Base-by-base conservation (phyloP, 805 yeast species). In the Clavispora fructus region DNA sequence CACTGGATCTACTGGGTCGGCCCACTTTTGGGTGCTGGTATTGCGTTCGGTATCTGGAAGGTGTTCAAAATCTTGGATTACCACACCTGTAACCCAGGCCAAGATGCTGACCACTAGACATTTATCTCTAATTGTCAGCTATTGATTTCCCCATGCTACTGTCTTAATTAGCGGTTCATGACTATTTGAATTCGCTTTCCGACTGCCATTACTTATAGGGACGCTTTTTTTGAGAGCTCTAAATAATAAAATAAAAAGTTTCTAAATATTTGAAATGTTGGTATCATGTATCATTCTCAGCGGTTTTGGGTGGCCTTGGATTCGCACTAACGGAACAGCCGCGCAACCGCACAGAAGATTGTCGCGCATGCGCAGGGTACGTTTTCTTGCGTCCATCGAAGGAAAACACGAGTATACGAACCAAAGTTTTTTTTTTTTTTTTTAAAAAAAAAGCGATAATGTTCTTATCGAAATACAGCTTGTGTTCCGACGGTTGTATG, bases 1-100 rank as follows among this genome's bases (percentile, higher is more conserved):
- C 89, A 82, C 75, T 88, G 95, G 95, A 87, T 89, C 54, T 88
- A 88, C 77, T 87, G 95, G 94, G 80, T 88, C 47, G 96, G 96
- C 45, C 96, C 96, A 50, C 57, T 82, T 45, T 61, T 85, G 48
- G 96, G 95, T 53, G 37, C 35, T 10, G 40, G 35, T n/a, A 37
- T 43, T 17, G 45, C 45, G 33, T 79, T 76, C 55, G 77, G 76
- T 50, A 73, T 87, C 53, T 86, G 87, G 85, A 75, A 82, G 62
- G 53, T 79, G 41, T 73, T 87, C 69, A 82, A 80, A 65, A 57
- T 77, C 59, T 71, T 85, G 58, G 77, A 84, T 59, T 85, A 85
- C 68, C 83, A 80, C 69, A 77, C 84, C 45, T 73, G 78, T 58
- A 81, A 82, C 72, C 85, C 85, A 49, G 85, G 84, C 48, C 86